These are phyloP conservation scores for Fraxinus xanthoxyloides DNA, from an alignment of 305 asterid genomes.

Conservation along the genomic window DNA sequence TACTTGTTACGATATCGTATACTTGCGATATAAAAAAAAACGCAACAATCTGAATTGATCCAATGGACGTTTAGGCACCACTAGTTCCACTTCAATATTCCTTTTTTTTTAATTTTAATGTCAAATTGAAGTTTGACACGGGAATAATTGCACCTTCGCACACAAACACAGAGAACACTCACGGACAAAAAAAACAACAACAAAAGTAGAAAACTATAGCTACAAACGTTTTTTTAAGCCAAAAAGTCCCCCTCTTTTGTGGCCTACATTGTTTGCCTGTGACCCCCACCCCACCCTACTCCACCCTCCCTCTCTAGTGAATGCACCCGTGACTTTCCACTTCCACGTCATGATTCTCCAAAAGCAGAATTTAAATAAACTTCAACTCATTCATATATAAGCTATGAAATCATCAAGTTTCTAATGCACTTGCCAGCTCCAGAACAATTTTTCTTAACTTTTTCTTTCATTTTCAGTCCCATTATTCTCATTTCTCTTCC, in stretches of 20 bases:
- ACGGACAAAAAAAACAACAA: slow-evolving; percentile 48
- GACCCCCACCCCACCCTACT: not conserved
- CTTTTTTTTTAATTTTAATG: not conserved
- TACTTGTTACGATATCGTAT: no score
- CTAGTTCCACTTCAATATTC: not conserved
- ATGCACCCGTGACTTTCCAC: slow-evolving; percentile 67
- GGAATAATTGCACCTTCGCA: slow-evolving; percentile 39
- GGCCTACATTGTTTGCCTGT: slow-evolving; percentile 28
- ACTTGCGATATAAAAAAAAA: no score
- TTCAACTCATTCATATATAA: slow-evolving; percentile 1
- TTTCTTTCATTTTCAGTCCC: not conserved
- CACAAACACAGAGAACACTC: slow-evolving; percentile 36
- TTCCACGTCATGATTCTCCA: slow-evolving; percentile 29
- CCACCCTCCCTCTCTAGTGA: slow-evolving; percentile 22
- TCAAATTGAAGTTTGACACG: not conserved
- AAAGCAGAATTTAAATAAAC: not conserved
- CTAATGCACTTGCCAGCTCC: slow-evolving; percentile 18
- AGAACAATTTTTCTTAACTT: slow-evolving; percentile 3
- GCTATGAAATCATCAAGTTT: slow-evolving; percentile 14
- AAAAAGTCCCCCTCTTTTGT: slow-evolving; percentile 38
- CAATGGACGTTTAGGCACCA: not conserved
- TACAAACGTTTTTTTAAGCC: slow-evolving; percentile 17
- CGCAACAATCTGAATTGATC: not conserved
- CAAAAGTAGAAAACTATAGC: slow-evolving; percentile 16
- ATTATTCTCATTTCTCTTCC: not conserved